Conservation (phyloP, 2,329 filamentous ascomycete species). For the Rhynchosporium graminicola region DNA sequence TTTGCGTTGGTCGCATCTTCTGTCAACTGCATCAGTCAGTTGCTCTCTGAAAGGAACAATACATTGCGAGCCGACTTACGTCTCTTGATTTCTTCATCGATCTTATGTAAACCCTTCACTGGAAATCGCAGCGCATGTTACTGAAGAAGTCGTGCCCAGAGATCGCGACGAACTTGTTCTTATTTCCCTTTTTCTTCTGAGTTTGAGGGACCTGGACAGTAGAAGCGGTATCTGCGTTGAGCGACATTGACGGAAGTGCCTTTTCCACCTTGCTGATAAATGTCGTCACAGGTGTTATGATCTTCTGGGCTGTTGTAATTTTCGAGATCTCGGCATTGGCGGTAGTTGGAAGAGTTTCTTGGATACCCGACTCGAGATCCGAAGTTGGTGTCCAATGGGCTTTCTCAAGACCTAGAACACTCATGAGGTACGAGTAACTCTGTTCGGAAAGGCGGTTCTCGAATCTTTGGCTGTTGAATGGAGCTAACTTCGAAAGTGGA, state of each 20-base stretch:
- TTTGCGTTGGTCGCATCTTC: not conserved
- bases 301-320: not conserved
- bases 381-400: not conserved
- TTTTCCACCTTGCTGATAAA: not conserved
- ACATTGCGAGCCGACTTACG: too few relatives aligned
- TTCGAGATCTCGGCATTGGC: not conserved
- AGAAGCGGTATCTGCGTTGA: not conserved
- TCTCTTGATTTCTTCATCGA: too few relatives aligned
- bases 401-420: not conserved
- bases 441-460: constrained; percentile 10
- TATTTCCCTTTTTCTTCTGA: not conserved
- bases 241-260: not conserved
- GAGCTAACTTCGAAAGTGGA: constrained; percentile 4
- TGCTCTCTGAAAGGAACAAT: not conserved
- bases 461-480: not conserved
- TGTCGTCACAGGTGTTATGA: not conserved
- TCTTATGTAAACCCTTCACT: not conserved
- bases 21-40: not conserved
- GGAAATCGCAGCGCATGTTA: not conserved
- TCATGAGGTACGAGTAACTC: constrained; percentile 13
- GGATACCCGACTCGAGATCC: constrained; percentile 1
- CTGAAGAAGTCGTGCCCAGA: not conserved
- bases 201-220: too few relatives aligned
- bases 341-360: not conserved
- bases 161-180: constrained; percentile 1